These are phyloP conservation scores for Raphidocelis subcapitata DNA, from an alignment of 139 green algal genomes.

Conservation along the genomic window DNA sequence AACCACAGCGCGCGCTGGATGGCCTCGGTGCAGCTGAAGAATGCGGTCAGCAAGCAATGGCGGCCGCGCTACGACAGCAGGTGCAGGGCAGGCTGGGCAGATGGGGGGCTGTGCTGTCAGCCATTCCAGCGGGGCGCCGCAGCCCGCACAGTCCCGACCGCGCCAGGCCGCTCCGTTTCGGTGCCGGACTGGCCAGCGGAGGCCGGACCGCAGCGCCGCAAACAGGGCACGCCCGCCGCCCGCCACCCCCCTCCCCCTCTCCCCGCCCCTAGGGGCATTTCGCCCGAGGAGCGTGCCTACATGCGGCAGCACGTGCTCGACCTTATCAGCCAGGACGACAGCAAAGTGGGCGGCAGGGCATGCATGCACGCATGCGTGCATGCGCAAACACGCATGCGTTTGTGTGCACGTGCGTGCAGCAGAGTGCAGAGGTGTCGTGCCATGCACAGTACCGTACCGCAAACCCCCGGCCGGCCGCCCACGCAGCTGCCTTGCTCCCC, in stretches of 20 bases:
- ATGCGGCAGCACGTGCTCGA: slow-evolving; percentile 65
- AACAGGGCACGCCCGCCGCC: slow-evolving; percentile 3
- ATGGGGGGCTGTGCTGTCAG: not conserved
- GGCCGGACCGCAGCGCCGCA: not conserved
- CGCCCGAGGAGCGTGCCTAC: slow-evolving; percentile 79
- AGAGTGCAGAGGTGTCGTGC: not conserved
- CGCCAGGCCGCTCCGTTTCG: not conserved
- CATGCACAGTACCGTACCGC: not conserved
- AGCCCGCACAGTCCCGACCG: not conserved
- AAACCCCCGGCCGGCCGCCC: not conserved
- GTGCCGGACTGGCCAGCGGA: not conserved
- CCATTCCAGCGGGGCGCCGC: not conserved
- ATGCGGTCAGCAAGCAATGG: slow-evolving; percentile 84
- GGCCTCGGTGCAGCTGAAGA: slow-evolving; percentile 89
- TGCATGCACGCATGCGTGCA: not conserved
- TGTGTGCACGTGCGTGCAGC: not conserved
- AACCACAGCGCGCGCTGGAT: slow-evolving; percentile 83
- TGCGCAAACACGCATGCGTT: not conserved
- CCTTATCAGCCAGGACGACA: slow-evolving; percentile 79
- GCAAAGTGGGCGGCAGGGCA: slow-evolving; percentile 54
- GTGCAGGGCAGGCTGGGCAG: too few relatives aligned
- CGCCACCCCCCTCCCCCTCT: not conserved
- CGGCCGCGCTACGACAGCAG: slow-evolving; percentile 30
- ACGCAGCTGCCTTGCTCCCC: not conserved
- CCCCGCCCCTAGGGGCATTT: slow-evolving; percentile 51